Conservation (phyloP, 768 basidiomycete genomes). For the Termitomyces sp. region DNA sequence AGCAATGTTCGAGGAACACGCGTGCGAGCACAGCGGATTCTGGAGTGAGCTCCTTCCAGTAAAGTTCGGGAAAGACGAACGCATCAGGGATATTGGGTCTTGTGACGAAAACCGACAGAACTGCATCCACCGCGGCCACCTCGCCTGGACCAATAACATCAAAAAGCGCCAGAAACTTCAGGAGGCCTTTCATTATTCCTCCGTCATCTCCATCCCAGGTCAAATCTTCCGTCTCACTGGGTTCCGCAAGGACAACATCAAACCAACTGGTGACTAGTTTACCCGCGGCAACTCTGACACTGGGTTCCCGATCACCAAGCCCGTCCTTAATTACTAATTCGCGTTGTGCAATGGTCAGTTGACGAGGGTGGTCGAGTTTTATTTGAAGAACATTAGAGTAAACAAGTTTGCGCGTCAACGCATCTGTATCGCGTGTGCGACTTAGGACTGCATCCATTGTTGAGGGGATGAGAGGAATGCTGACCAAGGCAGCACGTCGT, state of each 20-base stretch:
- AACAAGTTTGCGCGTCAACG: conserved; percentile 70
- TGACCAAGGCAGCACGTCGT: conserved; percentile 81
- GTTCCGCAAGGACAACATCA: conserved; percentile 45
- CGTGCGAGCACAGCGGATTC: conserved; percentile 81
- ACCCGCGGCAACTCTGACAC: conserved; percentile 76
- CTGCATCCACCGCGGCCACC: conserved; percentile 78
- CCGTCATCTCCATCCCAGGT: conserved; percentile 38
- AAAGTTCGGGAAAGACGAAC: conserved; percentile 72
- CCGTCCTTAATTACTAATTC: conserved; percentile 85
- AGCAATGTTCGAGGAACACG: conserved; percentile 80
- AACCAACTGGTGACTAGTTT: conserved; percentile 81
- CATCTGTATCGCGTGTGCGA: conserved; percentile 82
- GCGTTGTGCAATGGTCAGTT: conserved; percentile 73
- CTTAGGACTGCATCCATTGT: conserved; percentile 68
- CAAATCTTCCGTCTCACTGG: conserved; percentile 24
- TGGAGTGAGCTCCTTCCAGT: conserved; percentile 71
- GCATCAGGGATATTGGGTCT: conserved; percentile 64
- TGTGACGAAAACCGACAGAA: conserved; percentile 71
- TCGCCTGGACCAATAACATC: conserved; percentile 62
- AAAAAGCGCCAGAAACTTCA: conserved; percentile 41
- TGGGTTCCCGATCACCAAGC: conserved; percentile 81
- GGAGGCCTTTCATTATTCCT: conserved; percentile 38
- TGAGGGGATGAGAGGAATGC: conserved; percentile 55
- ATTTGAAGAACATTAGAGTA: conserved; percentile 61
- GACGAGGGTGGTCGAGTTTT: conserved; percentile 57